Evolutionary conservation across 768 basidiomycete genomes (phyloP), one percentile per base, ranked within the genome.

Genomic region (Tricholoma saponaceum): DNA sequence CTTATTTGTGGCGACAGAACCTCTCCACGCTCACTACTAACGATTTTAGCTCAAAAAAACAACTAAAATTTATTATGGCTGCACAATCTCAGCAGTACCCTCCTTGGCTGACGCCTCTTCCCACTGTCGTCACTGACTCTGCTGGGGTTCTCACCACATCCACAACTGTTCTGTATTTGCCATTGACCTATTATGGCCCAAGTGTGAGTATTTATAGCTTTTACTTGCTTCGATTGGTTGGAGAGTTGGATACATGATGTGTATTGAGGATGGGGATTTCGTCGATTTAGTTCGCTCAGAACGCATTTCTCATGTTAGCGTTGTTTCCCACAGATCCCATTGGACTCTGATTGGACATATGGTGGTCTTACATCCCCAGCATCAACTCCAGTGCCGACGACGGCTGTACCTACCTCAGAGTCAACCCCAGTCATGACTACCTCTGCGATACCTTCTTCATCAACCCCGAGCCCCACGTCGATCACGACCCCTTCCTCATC

Each of bases 101-200:
- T 46, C 75, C 89, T 30, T 92, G 90, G 90, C 74, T 91, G 60
- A 83, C 87, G 1, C 74, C 80, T 30, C 62, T 75, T n/a, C 75
- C 79, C 30, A 75, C 82, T 16, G 72, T 82, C 28, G 67, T 84
- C 49, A 83, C 83, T 6, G 76, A 83, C 64, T 72, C 75, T 2
- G 75, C 73, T 52, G 88, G 87, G 51, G 70, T 71, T 20, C 78
- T 80, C 55, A 75, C 81, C 50, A 89, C 87, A 13, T 75, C 77
- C 43, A 84, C 83, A 23, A 77, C 73, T 30, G 73, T 87, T 9
- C 64, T 89, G 25, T 83, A 79, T 62, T 67, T 92, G 51, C 88
- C 91, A 39, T 73, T 91, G 62, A 92, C 90, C 0, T 93, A 92
- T 71, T 90, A 82, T 62, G 91, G 91, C 28, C 89, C 91, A 54